Base-by-base conservation (phyloP, 148 eudicot genomes). In the Camellia lanceoleosa region DNA sequence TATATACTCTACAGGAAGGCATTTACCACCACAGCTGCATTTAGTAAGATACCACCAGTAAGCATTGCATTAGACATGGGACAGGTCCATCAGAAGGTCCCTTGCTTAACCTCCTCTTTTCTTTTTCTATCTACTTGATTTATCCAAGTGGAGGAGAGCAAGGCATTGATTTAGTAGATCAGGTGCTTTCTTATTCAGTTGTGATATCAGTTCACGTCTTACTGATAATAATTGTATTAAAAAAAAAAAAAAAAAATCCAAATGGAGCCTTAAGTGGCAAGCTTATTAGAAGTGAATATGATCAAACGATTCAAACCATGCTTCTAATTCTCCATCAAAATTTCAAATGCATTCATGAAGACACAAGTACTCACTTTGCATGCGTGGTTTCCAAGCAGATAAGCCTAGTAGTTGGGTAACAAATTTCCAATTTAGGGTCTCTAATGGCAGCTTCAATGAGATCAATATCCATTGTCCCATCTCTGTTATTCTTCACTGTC, bases 301-400 rank as follows among this genome's bases (percentile, higher is more conserved):
- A 49, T 49, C 5, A 49, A 49, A 49, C 7, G 4, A 49, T 4
- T 49, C 52, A 49, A 49, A 49, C 52, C 58, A 49, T 49, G 38
- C 38, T 30, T 20, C 11, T 47, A 70, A 60, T 60, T 60, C 5
- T 16, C 19, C 63, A 60, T 60, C 63, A 15, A 5, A 60, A 23
- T 47, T 74, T 74, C 0, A 15, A 65, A 42, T 5, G 55, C 44
- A n/a, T 76, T 59, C 11, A 51, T 8, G 52, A 60, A 79, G 79
- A 30, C 46, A 63, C 58, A 5, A 20, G 44, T 69, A 56, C 93
- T 86, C 88, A 96, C 99, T 96, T 94, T 58, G 97, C 95, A 82
- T 96, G 98, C 0, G 99, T 87, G 80, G 93, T 96, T 78, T 96
- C 99, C 78, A 96, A 88, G 87, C 99, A 96, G 69, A 96, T 96